Evolutionary conservation across 2,329 filamentous ascomycete genomes (phyloP).

Genomic region (Aspergillus sp.): DNA sequence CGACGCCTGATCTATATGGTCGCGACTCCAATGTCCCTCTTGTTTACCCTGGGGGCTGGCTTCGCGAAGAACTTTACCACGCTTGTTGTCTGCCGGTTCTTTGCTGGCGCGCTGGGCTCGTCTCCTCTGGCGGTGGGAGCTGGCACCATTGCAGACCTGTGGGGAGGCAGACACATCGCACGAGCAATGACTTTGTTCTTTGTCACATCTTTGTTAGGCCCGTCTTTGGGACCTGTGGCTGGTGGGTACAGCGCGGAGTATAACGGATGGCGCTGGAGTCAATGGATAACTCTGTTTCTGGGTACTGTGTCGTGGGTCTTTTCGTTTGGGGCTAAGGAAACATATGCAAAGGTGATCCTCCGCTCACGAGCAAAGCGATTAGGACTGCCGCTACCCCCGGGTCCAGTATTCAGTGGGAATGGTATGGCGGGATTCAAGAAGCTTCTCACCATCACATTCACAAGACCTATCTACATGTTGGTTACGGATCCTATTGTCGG

Average conservation of each 20-base stretch:
- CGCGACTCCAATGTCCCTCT: not conserved
- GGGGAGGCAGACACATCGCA: no score
- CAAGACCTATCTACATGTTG: not conserved
- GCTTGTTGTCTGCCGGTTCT: not conserved
- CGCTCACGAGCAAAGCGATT: not conserved
- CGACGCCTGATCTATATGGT: not conserved
- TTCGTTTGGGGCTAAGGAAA: not conserved
- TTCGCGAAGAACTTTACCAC: not conserved
- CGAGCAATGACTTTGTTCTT: not conserved
- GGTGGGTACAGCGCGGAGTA: not conserved
- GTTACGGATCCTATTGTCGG: not conserved
- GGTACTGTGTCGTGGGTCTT: not conserved
- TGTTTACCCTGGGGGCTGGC: not conserved
- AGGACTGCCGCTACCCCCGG: no score
- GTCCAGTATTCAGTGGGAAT: no score
- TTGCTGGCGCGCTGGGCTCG: not conserved
- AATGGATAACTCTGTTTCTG: not conserved
- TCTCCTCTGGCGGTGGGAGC: no score
- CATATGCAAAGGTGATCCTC: not conserved
- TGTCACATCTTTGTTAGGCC: not conserved
- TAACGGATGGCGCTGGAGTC: not conserved
- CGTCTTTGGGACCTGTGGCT: not conserved
- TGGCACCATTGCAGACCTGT: no score
- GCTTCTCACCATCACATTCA: not conserved
- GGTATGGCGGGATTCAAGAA: not conserved